Percentiles rank a stretch among this genome's conserved stretches.
phyloP scores from a whole-genome alignment of 2,329 filamentous ascomycete genomes.

The Colletotrichum kahawae region DNA sequence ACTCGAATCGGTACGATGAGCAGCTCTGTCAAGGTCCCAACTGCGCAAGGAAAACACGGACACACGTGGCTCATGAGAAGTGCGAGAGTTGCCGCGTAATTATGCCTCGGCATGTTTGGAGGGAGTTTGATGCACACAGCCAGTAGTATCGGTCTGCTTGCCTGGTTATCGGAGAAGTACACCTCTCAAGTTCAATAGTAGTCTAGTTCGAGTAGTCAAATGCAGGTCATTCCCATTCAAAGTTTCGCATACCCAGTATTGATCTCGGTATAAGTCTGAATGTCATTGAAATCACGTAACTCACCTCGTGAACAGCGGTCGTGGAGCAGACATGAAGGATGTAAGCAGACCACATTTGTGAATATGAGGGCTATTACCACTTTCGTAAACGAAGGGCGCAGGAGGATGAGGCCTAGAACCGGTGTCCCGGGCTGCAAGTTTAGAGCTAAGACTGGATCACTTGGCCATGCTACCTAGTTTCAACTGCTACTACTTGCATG shows the following conservation, averaged over 20 bases:
- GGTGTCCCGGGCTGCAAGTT: neutral
- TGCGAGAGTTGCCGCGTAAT: neutral
- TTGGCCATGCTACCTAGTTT: neutral
- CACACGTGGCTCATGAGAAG: neutral
- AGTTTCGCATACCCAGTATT: accelerated
- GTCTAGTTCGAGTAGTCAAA: neutral
- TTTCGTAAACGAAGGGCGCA: neutral
- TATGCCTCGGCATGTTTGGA: neutral
- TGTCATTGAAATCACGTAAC: neutral
- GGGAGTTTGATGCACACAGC: neutral
- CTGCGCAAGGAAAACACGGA: neutral
- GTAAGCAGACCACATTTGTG: neutral
- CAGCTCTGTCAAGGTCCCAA: neutral
- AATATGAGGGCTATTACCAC: neutral
- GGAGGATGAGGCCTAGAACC: neutral
- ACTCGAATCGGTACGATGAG: neutral
- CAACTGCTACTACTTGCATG: neutral
- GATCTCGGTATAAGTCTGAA: neutral
- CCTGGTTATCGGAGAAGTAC: neutral
- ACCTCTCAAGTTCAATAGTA: neutral
- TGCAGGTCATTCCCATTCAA: neutral
- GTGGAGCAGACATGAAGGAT: neutral
- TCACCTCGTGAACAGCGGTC: neutral
- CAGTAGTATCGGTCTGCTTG: accelerated
- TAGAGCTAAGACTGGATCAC: neutral